Evolutionary conservation across 345 rosid species (phyloP), one percentile per base, ranked within the genome.

Genomic region (Heritiera littoralis): DNA sequence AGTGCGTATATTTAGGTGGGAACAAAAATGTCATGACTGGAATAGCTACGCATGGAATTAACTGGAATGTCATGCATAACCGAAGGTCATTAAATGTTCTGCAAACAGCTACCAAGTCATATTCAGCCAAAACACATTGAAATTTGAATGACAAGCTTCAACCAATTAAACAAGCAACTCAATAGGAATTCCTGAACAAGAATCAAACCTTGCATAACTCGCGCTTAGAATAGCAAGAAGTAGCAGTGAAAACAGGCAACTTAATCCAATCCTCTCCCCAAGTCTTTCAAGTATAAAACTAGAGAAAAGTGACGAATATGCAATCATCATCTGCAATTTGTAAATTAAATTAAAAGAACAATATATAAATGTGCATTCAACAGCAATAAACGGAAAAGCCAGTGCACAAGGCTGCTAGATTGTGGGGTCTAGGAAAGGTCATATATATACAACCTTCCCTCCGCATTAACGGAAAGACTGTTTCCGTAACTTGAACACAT

Each of bases 31-130:
- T 38, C 90, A 91, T 78, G 82, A 83, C 72, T 14, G 98, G 97
- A 77, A 94, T 89, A 18, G 74, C 93, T 75, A 89, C 20, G 82
- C 90, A 89, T 12, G 95, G 94, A 81, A 92, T 88, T 89, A 91
- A 81, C 89, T 91, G 95, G 93, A 90, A 92, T 89, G 88, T 87
- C 90, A 92, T 85, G 92, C 97, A 91, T 83, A 92, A 86, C 82
- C 92, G 91, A 85, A 94, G 91, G 88, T 94, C 98, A 81, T 91
- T 90, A 90, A 92, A 94, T 83, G 87, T 85, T 92, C 97, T 91
- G 97, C 94, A 92, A 90, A 85, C 89, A 91, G 85, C 92, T 87
- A 84, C 79, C 70, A 78, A 80, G 66, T 72, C 66, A 58, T 70
- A 58, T 80, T 84, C 79, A 83, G 84, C 72, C 76, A 52, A 85